Evolutionary conservation across 2,329 filamentous ascomycete species (phyloP), one percentile per base, ranked within the genome.

Genomic region (Alternaria metachromatica): DNA sequence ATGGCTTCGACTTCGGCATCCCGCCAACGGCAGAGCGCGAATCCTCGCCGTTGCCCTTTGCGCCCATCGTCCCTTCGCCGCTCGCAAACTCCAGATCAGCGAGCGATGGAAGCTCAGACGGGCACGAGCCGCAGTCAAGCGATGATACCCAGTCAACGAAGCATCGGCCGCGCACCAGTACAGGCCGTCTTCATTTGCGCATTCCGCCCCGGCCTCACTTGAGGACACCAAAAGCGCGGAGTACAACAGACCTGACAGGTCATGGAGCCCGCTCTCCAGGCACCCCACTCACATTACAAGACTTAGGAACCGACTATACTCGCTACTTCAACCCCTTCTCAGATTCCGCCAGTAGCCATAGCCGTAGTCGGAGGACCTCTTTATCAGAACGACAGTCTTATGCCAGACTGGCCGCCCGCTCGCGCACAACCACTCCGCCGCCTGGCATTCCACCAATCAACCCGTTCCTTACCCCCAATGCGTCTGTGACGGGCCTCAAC

Each of bases 271-370:
- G 65, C 28, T 49, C 66, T 21, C 46, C 66, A 4, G 59, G 64
- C 13, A 74, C 64, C 23, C 68, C 74, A 5, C 57, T 76, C 33
- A 76, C 73, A 2, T 59, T 78, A 30, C 67, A 71, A 30, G 75
- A 78, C 57, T 63, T 80, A 11, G 77, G 77, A 9, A 61, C 69
- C 12, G 77, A 80, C 58, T 80, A 80, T 58, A 77, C 77, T 13
- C 76, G 77, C 51, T 80, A 80, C 55, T 79, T 75, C 65, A 77
- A 70, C 55, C 76, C 76, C 7, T 78, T 77, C 48, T 65, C 73
- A 15, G 69, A 73, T 37, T 70, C 72, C 58, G 48, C 50, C 25
- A 68, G 67, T 23, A 71, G 48, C 18, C 71, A 64, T n/a, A 74
- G 71, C 30, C 70, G 65, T n/a, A 73, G 72, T 51, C 62, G 60